phyloP scores from a whole-genome alignment of 208 protist species.

The Trichomonas gallinae region DNA sequence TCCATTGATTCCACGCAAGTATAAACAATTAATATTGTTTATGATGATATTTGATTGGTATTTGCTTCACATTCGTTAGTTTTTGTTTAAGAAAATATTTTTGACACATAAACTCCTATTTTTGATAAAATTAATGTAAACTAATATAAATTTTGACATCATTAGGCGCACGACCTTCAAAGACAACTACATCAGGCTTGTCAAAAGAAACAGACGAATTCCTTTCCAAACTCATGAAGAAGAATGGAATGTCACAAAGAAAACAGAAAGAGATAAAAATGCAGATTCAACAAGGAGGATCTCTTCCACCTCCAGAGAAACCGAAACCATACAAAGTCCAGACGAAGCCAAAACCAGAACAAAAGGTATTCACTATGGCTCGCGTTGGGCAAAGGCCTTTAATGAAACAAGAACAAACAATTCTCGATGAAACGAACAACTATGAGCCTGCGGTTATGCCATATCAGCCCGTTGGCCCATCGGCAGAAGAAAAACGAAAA shows the following conservation, averaged over 20 bases:
- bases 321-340: neutral
- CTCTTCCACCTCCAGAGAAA: neutral
- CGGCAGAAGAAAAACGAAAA: neutral
- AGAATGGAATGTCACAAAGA: slow-evolving; percentile 20
- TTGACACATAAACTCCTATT: too few relatives aligned
- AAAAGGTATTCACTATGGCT: neutral
- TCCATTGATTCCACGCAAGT: too few relatives aligned
- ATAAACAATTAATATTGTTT: too few relatives aligned
- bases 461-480: neutral
- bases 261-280: neutral
- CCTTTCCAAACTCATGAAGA: neutral
- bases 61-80: too few relatives aligned
- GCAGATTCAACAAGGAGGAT: neutral
- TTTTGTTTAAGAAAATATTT: too few relatives aligned
- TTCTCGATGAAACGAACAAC: neutral
- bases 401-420: neutral
- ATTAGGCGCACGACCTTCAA: neutral
- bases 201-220: neutral
- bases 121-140: too few relatives aligned
- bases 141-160: too few relatives aligned
- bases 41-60: too few relatives aligned
- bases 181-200: neutral
- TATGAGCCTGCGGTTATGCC: neutral
- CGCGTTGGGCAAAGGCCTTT: neutral
- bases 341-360: neutral